These are phyloP conservation scores for Cladosporium sphaerospermum DNA, from an alignment of 2,329 filamentous ascomycete genomes.

Conservation along the genomic window DNA sequence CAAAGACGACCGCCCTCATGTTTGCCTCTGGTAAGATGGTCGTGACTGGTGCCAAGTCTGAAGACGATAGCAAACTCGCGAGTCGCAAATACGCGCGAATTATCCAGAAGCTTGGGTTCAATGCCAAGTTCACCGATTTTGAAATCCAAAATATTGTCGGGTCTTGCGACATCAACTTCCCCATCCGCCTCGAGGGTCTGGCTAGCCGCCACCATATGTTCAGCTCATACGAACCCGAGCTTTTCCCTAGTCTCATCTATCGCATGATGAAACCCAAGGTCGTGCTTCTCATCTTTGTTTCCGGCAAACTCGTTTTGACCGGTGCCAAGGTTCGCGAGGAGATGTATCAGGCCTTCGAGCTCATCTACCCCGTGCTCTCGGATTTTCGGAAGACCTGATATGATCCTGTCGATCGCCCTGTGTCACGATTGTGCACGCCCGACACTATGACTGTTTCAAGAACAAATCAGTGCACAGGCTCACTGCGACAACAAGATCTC, in stretches of 20 bases:
- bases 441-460: too few relatives aligned
- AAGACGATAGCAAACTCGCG: slow-evolving; percentile 95
- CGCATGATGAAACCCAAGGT: slow-evolving; percentile 99
- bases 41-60: slow-evolving; percentile 93
- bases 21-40: slow-evolving; percentile 99
- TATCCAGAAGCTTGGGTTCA: slow-evolving; percentile 99
- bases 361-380: slow-evolving; percentile 93
- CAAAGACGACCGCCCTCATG: slow-evolving; percentile 96
- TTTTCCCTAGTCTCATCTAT: slow-evolving; percentile 99
- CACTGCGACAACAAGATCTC: too few relatives aligned
- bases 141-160: slow-evolving; percentile 99
- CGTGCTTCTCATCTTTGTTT: slow-evolving; percentile 94
- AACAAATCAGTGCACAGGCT: too few relatives aligned
- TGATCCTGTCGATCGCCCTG: too few relatives aligned
- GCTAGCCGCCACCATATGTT: slow-evolving; percentile 98
- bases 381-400: slow-evolving; percentile 31
- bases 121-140: slow-evolving; percentile 99
- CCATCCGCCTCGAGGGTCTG: slow-evolving; percentile 90
- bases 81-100: slow-evolving; percentile 97
- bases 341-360: slow-evolving; percentile 93
- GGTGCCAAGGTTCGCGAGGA: slow-evolving; percentile 97
- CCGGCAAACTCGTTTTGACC: slow-evolving; percentile 95
- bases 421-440: too few relatives aligned
- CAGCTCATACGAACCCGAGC: slow-evolving; percentile 95
- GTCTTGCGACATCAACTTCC: slow-evolving; percentile 98